Evolutionary conservation across 805 yeast species (phyloP).

Genomic region (Yarrowia alimentaria): DNA sequence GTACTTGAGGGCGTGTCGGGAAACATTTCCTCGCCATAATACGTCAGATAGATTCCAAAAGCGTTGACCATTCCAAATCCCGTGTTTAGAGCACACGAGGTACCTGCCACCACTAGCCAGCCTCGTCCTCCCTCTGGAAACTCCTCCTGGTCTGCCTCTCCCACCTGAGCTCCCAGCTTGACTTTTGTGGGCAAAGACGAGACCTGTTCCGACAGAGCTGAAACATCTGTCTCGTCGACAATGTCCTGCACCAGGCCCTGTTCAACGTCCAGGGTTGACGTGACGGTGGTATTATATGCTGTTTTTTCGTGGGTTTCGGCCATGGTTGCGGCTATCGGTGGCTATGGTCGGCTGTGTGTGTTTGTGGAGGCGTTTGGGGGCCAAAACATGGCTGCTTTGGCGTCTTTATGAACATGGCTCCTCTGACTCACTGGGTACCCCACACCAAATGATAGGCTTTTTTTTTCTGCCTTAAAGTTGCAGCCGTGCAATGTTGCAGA

Average conservation of each 20-base stretch:
- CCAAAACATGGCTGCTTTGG: too few species aligned
- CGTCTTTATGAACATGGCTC: too few species aligned
- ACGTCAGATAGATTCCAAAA: conserved; percentile 57
- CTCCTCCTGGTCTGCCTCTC: conserved; percentile 36
- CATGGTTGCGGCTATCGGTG: too few species aligned
- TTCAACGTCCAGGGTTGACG: not conserved
- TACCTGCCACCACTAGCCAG: conserved; percentile 53
- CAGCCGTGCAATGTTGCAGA: too few species aligned
- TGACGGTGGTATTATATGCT: not conserved
- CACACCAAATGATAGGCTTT: too few species aligned
- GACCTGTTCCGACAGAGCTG: too few species aligned
- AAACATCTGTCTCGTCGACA: conserved; percentile 8
- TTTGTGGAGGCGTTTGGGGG: too few species aligned
- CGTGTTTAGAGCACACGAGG: conserved; percentile 47
- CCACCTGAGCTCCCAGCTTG: conserved; percentile 27
- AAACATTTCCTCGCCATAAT: conserved; percentile 45
- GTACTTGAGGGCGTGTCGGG: conserved; percentile 48
- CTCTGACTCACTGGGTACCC: too few species aligned
- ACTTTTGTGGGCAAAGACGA: too few species aligned
- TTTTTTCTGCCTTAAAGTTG: too few species aligned
- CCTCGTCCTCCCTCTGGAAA: conserved; percentile 52
- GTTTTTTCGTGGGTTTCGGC: not conserved
- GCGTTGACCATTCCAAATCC: conserved; percentile 61
- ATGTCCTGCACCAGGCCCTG: too few species aligned
- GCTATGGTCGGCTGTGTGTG: too few species aligned